Base-by-base conservation (phyloP, 2,329 filamentous ascomycete species). In the Talaromyces verruculosus region DNA sequence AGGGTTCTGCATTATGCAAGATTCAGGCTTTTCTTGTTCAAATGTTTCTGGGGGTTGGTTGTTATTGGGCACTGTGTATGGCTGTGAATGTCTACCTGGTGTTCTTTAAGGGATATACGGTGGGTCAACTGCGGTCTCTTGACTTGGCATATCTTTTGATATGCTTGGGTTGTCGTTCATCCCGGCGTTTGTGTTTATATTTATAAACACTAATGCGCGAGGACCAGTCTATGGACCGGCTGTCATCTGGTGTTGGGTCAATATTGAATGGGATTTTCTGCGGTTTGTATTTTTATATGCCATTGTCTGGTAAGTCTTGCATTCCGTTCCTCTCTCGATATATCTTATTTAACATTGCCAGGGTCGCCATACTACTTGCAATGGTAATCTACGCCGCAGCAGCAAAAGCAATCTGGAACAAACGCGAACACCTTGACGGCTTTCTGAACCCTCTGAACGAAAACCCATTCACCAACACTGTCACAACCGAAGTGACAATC, bases 231-330 rank as follows among this genome's bases (percentile, higher is more conserved):
- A 92, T 72, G 91, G 90, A 1, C 82, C 89, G 71, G 90, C 91
- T 28, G 85, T 84, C 1, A 77, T 93, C 13, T 94, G 91, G 91
- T 94, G 91, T 73, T 93, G 91, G 91, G 83, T 93, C 17, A 79
- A 82, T 2, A 72, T 79, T 2, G 77, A 85, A 4, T 91, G 88
- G 84, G 88, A 91, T 61, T 84, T 88, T 67, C 86, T 90, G 77
- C 87, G 91, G 49, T 87, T 93, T 64, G 84, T 85, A 2, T 85
- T 87, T 43, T 92, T 92, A 71, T 94, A 93, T 55, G 75, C 69
- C 0, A 74, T 73, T 7, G 71, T 76, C 17, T 78, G 76, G 76
- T 70, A 71, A 60, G 65, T 45, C 13, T 15, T 39, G 2, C 22
- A 22, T 22, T 28, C 13, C 13, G n/a, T 8, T 33, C 3, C 53